Evolutionary conservation across 192 early-diverging fungal genomes (phyloP), one percentile per base, ranked within the genome.

Genomic region (Jimgerdemannia lactiflua): DNA sequence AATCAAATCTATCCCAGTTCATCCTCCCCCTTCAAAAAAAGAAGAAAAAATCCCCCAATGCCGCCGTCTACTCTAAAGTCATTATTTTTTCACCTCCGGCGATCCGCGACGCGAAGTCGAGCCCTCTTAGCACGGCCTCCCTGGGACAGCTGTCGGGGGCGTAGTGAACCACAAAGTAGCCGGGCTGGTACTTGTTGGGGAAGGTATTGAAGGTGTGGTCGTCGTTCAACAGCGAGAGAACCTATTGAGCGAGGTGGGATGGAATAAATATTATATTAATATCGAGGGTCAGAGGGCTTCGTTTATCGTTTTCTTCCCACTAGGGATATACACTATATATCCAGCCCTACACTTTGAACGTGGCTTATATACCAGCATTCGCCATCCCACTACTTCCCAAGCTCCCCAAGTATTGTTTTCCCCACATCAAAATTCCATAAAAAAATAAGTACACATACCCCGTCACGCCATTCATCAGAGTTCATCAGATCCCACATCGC

Each of bases 141-240:
- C 79, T 75, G 3, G 88, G 88, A 73, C 88, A 89, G 39, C 78
- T 80, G 54, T 82, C 86, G 0, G 88, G 88, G 2, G 88, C 88
- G 78, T 83, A 89, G 76, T 89, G 88, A 39, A 89, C 85, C 4
- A 89, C 74, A 75, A 89, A 89, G 72, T 89, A 84, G 18, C 85
- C 86, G 0, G 70, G 43, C 0, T 70, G 0, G 54, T 88, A 89
- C 7, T 71, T 4, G 8, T 76, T 77, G 4, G 88, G 88, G 78
- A 89, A 89, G 0, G 88, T 89, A 43, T 89, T 89, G 72, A 89
- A 88, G 6, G 81, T 84, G 54, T 83, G 88, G 64, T 89, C 84
- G 54, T 89, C 83, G 39, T 73, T 68, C n/a, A 84, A 81, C n/a
- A 80, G 77, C 3, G 85, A 42, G 39, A 86, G 77, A 3, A 82